A percentile compares a stretch with the other conserved stretches of the same genome.
Conservation (phyloP, 345 rosid species). For the Citrus medica region DNA sequence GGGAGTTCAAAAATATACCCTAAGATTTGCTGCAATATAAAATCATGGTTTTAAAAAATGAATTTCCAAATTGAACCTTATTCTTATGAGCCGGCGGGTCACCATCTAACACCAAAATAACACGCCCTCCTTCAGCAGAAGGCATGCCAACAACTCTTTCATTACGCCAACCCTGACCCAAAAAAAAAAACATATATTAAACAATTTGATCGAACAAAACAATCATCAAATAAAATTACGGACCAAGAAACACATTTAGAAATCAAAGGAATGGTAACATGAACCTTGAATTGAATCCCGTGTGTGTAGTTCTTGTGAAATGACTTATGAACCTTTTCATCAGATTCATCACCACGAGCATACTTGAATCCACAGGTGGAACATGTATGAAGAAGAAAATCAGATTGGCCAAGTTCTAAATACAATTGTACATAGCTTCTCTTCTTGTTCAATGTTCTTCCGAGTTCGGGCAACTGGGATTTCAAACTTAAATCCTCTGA, state of each 20-base stretch:
- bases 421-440: conserved; percentile 78
- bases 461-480: conserved; percentile 15
- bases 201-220: conserved; percentile 2
- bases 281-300: conserved; percentile 78
- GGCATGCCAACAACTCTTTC: conserved; percentile 50
- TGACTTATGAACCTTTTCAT: conserved; percentile 65
- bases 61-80: conserved; percentile 44
- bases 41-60: not conserved
- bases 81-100: conserved; percentile 58
- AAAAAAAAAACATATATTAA: not conserved
- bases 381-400: conserved; percentile 72
- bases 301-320: conserved; percentile 62
- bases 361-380: conserved; percentile 51
- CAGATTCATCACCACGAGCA: conserved; percentile 68
- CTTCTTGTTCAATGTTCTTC: conserved; percentile 51
- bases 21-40: not conserved
- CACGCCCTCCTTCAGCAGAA: conserved; percentile 34
- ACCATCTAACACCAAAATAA: conserved; percentile 48
- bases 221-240: not conserved
- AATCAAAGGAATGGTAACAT: not conserved
- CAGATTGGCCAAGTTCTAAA: conserved; percentile 84
- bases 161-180: conserved; percentile 53
- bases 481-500: conserved; percentile 15
- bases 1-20: not conserved
- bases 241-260: not conserved